Conservation (phyloP, 176 grass and related monocot species). For the Rhynchospora tenuis region DNA sequence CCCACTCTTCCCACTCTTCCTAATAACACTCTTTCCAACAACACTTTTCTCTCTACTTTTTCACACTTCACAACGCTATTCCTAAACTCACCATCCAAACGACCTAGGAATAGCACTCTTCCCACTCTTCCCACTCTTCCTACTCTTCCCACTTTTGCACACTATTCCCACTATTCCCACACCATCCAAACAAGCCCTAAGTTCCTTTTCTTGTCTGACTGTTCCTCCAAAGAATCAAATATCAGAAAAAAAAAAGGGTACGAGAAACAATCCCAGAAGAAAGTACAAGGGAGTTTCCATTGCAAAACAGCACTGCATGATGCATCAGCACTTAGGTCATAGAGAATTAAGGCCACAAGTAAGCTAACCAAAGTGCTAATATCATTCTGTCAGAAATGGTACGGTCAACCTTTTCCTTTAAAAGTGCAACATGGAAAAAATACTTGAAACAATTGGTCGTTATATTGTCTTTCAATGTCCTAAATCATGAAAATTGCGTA, state of each 20-base stretch:
- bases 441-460: neutral
- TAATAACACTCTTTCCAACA: too few relatives aligned
- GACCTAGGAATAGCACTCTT: too few relatives aligned
- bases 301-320: too few relatives aligned
- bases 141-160: too few relatives aligned
- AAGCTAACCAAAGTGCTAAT: neutral
- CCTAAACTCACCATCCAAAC: too few relatives aligned
- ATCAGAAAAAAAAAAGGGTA: neutral
- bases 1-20: too few relatives aligned
- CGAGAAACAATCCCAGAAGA: neutral
- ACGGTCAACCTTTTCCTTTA: neutral
- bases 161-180: too few relatives aligned
- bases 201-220: neutral
- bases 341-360: neutral
- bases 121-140: too few relatives aligned
- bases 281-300: neutral
- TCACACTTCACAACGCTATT: too few relatives aligned
- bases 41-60: too few relatives aligned
- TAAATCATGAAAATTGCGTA: neutral
- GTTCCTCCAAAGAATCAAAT: neutral
- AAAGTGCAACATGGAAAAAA: neutral
- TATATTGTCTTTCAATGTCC: neutral
- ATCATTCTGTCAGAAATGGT: neutral
- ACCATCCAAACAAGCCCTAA: too few relatives aligned
- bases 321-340: neutral